Evolutionary conservation across 1,139 yeast species (phyloP), one percentile per base, ranked within the genome.

Genomic region (Blastobotrys capitulatus): DNA sequence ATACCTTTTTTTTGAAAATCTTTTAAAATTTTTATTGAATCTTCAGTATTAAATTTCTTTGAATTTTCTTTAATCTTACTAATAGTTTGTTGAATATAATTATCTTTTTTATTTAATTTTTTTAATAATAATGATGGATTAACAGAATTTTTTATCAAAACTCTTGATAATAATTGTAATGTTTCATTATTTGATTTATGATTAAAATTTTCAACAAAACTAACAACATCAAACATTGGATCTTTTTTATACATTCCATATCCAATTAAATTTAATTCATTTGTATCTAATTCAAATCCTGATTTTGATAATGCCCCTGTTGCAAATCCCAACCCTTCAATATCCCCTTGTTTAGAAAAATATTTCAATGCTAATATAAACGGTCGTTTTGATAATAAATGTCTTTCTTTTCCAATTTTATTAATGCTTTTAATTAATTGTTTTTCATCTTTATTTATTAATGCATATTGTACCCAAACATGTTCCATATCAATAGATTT

Each of bases 1-100:
- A 56, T 45, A 2, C 61, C 56, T 27, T 57, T 48, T 12, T 58
- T 46, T 9, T 48, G 41, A 20, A 55, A 29, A 22, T 52, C 56
- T 34, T 56, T 58, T 25, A 59, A 39, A 12, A 48, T 38, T 8
- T 42, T 41, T 13, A 55, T 38, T 6, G 55, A 57, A 29, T 48
- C 35, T 5, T 50, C 54, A 9, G 57, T 51, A 9, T 41, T 13
- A 7, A 37, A 31, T 10, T 7, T 6, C 16, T 2, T 2, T 6
- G 32, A 37, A 18, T 8, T 13, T 20, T 13, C 10, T 12, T 44
- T 26, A 16, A 43, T 43, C 6, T 16, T 39, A 25, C 25, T 9
- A 1, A 43, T 31, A 29, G 39, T 18, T 10, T 31, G 26, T 6
- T 7, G 36, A 1, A 10, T 18, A 13, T 8, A 8, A 10, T 42